A percentile compares a stretch with the other conserved stretches of the same genome.
Evolutionary conservation across 1,284 basidiomycete genomes (phyloP).

Genomic region (Afroboletus lepidellus): DNA sequence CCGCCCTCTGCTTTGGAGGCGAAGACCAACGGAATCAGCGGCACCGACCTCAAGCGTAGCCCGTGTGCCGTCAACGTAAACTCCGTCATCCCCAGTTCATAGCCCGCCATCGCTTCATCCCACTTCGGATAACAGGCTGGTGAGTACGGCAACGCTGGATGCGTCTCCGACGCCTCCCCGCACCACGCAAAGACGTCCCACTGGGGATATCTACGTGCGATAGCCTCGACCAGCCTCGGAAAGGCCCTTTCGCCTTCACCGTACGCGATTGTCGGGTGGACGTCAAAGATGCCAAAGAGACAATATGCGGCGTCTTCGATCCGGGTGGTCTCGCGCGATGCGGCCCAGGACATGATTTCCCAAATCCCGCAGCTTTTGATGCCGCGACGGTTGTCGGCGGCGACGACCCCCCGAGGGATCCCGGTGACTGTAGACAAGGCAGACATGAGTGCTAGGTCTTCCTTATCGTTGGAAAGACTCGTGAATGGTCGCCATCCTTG

Average conservation of each 20-base stretch:
- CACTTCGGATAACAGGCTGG: constrained; percentile 24
- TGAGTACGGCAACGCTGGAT: constrained; percentile 17
- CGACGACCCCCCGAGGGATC: constrained; percentile 18
- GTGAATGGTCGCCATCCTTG: constrained; percentile 24
- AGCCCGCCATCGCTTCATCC: constrained; percentile 11
- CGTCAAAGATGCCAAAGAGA: constrained; percentile 23
- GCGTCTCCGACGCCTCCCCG: constrained; percentile 16
- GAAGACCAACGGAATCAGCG: constrained; percentile 22
- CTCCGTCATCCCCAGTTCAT: constrained; percentile 10
- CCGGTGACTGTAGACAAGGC: constrained; percentile 17
- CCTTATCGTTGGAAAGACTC: constrained; percentile 19
- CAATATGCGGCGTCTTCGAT: constrained; percentile 26
- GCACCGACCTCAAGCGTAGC: constrained; percentile 22
- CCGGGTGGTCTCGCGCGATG: constrained; percentile 23
- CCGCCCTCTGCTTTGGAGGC: background rate
- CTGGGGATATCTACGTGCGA: constrained; percentile 2
- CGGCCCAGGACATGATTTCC: constrained; percentile 31
- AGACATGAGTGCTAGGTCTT: constrained; percentile 10
- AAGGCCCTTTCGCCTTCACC: constrained; percentile 28
- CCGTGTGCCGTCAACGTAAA: constrained; percentile 17
- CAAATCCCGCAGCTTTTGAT: constrained; percentile 16
- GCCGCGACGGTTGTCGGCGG: constrained; percentile 22
- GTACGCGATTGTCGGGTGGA: constrained; percentile 18
- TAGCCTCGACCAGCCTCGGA: constrained; percentile 17
- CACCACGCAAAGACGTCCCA: constrained; percentile 29